phyloP scores from a whole-genome alignment of 352 stramenopile species.

The Phytopythium cucurbitacearum region DNA sequence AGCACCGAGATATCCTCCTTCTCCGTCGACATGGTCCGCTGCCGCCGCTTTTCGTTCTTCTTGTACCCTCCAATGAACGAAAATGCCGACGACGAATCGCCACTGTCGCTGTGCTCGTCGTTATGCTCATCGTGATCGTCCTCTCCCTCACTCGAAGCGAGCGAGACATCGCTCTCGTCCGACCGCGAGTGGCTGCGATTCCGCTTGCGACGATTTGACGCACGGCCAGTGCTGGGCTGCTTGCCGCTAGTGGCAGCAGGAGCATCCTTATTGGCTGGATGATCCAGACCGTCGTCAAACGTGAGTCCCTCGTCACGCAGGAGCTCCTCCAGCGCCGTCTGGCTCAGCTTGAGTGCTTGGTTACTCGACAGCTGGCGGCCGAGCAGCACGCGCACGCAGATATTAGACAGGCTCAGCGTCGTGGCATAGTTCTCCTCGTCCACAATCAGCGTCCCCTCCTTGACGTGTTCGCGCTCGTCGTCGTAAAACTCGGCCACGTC shows the following conservation, averaged over 20 bases:
- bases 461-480: conserved; percentile 80
- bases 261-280: conserved; percentile 17
- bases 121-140: conserved; percentile 8
- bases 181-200: conserved; percentile 10
- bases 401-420: conserved; percentile 73
- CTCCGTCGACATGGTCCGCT: conserved; percentile 9
- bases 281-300: conserved; percentile 49
- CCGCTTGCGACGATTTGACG: conserved; percentile 11
- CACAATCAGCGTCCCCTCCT: conserved; percentile 82
- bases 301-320: conserved; percentile 67
- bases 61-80: conserved; percentile 75
- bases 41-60: conserved; percentile 24
- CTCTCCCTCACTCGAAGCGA: conserved; percentile 12
- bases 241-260: neutral
- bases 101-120: conserved; percentile 22
- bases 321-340: conserved; percentile 77
- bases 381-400: conserved; percentile 76
- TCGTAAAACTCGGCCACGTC: conserved; percentile 85
- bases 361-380: conserved; percentile 73
- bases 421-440: conserved; percentile 82
- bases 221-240: conserved; percentile 17
- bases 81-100: conserved; percentile 35
- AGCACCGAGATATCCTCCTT: conserved; percentile 5
- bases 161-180: conserved; percentile 25
- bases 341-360: conserved; percentile 81